A percentile compares a stretch with the other conserved stretches of the same genome.
Conservation (phyloP, 352 stramenopile genomes). For the Phytophthora citrophthora region DNA sequence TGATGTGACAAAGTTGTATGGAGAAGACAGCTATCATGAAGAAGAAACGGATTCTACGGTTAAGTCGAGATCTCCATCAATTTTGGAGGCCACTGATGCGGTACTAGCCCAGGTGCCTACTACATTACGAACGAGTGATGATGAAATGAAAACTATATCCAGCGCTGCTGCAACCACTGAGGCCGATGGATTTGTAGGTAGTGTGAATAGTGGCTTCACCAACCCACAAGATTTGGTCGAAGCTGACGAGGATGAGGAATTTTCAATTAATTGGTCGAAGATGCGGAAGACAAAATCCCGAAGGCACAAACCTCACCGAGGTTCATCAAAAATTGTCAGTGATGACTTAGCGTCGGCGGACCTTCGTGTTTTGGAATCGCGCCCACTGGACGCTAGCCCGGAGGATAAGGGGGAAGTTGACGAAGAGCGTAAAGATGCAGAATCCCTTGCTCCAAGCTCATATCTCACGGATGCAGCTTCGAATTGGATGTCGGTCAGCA, state of each 20-base stretch:
- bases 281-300: constrained; percentile 41
- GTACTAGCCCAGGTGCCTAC: constrained; percentile 7
- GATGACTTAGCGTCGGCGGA: constrained; percentile 6
- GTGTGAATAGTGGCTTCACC: background rate
- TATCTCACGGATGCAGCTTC: constrained; percentile 29
- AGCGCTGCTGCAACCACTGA: constrained; percentile 1
- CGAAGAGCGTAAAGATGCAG: background rate
- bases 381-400: background rate
- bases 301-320: constrained; percentile 20
- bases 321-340: constrained; percentile 2
- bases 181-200: background rate
- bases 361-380: constrained; percentile 7
- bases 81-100: constrained; percentile 1
- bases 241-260: constrained; percentile 43
- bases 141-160: constrained; percentile 4
- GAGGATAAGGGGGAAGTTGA: constrained; percentile 1
- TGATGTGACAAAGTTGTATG: constrained; percentile 47
- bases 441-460: background rate
- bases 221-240: constrained; percentile 4
- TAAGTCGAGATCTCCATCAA: background rate
- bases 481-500: constrained; percentile 33
- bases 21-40: constrained; percentile 9
- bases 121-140: constrained; percentile 6
- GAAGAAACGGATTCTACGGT: background rate
- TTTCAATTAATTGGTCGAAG: constrained; percentile 53